Conservation (phyloP, 352 stramenopile genomes). For the Globisporangium cystogenes region DNA sequence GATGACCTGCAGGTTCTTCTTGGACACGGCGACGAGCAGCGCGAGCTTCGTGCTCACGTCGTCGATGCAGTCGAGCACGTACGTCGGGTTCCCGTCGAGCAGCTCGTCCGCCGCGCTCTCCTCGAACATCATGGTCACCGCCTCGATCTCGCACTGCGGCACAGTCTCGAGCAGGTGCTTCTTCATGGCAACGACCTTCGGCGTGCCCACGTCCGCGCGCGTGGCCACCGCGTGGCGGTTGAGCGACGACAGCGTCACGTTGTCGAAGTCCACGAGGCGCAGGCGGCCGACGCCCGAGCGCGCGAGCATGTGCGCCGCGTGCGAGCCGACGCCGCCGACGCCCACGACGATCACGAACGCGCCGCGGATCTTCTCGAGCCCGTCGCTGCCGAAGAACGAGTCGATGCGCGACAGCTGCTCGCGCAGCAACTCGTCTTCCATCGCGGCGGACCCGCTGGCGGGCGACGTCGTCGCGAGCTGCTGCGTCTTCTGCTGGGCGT, state of each 20-base stretch:
- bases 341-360: conserved; percentile 95
- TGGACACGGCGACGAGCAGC: conserved; percentile 89
- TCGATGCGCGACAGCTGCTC: conserved; percentile 91
- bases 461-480: background rate
- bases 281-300: conserved; percentile 93
- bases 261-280: conserved; percentile 99
- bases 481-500: background rate
- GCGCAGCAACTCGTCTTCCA: conserved; percentile 45
- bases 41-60: conserved; percentile 97
- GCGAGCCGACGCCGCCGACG: conserved; percentile 95
- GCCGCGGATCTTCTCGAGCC: conserved; percentile 85
- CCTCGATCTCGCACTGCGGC: conserved; percentile 85
- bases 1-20: conserved; percentile 75
- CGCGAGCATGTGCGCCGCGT: conserved; percentile 97
- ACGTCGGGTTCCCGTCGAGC: conserved; percentile 86
- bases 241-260: conserved; percentile 97
- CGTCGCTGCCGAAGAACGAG: conserved; percentile 93
- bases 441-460: conserved; percentile 24
- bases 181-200: conserved; percentile 90
- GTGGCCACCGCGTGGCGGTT: conserved; percentile 98
- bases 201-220: conserved; percentile 92
- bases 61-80: conserved; percentile 98
- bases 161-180: conserved; percentile 70
- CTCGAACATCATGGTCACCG: conserved; percentile 89
- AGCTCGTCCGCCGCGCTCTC: conserved; percentile 69